Conservation (phyloP, 2,329 filamentous ascomycete species). For the Fusarium decemcellulare region DNA sequence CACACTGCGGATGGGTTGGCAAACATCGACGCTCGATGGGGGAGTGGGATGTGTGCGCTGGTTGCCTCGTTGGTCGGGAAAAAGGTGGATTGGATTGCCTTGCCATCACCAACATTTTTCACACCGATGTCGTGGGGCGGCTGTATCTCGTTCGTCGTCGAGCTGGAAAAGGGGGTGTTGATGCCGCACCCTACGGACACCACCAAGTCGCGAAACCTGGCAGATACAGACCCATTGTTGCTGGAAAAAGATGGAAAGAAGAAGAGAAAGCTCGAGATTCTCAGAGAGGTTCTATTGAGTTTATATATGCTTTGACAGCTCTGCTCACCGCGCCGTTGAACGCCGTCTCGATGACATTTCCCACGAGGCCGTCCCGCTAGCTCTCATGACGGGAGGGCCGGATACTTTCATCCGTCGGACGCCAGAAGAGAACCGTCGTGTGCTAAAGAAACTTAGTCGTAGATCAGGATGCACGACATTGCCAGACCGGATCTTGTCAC, state of each 20-base stretch:
- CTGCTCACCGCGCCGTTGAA: neutral
- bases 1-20: conserved; percentile 27
- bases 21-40: neutral
- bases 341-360: conserved; percentile 7
- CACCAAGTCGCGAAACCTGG: neutral
- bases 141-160: neutral
- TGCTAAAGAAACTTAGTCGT: conserved; percentile 28
- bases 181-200: conserved; percentile 4
- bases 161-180: conserved; percentile 28
- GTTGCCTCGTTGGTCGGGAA: conserved; percentile 10
- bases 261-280: neutral
- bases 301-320: neutral
- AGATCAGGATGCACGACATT: conserved; percentile 38
- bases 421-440: conserved; percentile 26
- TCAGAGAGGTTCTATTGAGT: neutral
- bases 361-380: neutral
- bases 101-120: conserved; percentile 6
- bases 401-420: conserved; percentile 2
- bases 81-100: neutral
- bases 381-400: neutral
- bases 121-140: conserved; percentile 28
- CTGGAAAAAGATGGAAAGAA: neutral
- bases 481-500: conserved; percentile 25
- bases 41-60: conserved; percentile 17
- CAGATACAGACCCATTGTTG: neutral